Conservation (phyloP, 2,329 filamentous ascomycete species). For the Neurospora crassa region DNA sequence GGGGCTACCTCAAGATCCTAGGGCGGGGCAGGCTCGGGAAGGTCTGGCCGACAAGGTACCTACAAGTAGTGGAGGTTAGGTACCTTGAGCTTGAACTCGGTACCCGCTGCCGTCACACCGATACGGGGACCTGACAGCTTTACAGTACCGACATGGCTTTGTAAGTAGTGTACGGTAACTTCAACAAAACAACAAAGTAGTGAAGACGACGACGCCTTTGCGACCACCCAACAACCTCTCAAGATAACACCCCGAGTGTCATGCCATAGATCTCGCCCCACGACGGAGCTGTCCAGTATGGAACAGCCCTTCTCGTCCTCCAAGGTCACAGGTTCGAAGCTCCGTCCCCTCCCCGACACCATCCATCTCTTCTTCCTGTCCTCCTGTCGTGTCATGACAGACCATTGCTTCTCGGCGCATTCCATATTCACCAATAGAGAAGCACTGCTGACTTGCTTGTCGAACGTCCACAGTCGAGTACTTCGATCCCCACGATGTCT, state of each 20-base stretch:
- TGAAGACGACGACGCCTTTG: background rate
- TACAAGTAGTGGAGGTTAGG: background rate
- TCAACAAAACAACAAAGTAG: background rate
- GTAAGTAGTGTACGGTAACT: background rate
- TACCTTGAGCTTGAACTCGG: background rate
- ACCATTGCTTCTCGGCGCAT: slow-evolving; percentile 10
- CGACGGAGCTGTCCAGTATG: slow-evolving; percentile 38
- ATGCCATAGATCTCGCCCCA: slow-evolving; percentile 20
- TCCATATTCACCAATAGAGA: background rate
- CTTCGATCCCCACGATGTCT: slow-evolving; percentile 84
- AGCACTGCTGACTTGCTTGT: slow-evolving; percentile 8
- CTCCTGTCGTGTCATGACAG: background rate
- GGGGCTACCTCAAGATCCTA: background rate
- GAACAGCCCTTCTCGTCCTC: slow-evolving; percentile 61
- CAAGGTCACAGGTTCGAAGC: slow-evolving; percentile 60
- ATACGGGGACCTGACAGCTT: background rate
- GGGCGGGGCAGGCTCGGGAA: background rate
- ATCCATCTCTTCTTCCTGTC: slow-evolving; percentile 1
- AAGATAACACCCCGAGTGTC: slow-evolving; percentile 4
- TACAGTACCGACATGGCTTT: background rate
- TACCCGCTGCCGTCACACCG: background rate
- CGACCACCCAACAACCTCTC: background rate
- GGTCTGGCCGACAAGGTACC: background rate
- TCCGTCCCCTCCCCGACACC: background rate
- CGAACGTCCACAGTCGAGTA: slow-evolving; percentile 64